A percentile compares a stretch with the other conserved stretches of the same genome.
Conservation (phyloP, 495 filamentous ascomycete genomes). For the Cercophora sp. region DNA sequence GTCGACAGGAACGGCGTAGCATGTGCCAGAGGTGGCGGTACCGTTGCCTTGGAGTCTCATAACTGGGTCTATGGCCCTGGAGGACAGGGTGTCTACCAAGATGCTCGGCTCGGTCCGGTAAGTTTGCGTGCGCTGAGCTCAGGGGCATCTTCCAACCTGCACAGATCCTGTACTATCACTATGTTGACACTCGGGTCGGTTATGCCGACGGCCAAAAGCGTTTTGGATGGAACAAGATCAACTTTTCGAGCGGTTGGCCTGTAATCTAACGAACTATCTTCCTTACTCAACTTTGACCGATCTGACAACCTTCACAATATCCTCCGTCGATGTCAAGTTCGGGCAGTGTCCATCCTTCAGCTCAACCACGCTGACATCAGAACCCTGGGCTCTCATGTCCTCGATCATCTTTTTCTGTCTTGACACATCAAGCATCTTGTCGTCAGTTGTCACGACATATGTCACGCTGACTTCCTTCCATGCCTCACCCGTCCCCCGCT, state of each 20-base stretch:
- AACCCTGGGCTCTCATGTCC: background rate
- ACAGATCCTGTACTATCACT: conserved; percentile 73
- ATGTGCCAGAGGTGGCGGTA: conserved; percentile 59
- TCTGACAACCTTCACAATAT: background rate
- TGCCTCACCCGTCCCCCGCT: background rate
- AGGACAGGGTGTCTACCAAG: conserved; percentile 52
- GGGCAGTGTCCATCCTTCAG: background rate
- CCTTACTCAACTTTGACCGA: background rate
- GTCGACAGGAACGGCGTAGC: conserved; percentile 56
- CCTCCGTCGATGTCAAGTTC: background rate
- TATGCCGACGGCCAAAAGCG: conserved; percentile 59
- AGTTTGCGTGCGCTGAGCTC: conserved; percentile 8
- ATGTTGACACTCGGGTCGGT: conserved; percentile 59
- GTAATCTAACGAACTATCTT: conserved; percentile 14
- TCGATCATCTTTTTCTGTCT: background rate
- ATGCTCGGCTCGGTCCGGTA: conserved; percentile 31
- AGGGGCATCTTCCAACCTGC: background rate
- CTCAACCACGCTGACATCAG: background rate
- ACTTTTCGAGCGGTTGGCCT: conserved; percentile 66
- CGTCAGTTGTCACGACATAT: background rate
- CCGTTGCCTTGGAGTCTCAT: conserved; percentile 58
- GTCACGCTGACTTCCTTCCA: background rate
- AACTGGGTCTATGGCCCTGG: conserved; percentile 66
- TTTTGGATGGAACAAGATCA: conserved; percentile 66
- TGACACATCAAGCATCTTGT: background rate